These are phyloP conservation scores for Crotalaria pallida DNA, from an alignment of 306 rosid genomes.

Conservation along the genomic window DNA sequence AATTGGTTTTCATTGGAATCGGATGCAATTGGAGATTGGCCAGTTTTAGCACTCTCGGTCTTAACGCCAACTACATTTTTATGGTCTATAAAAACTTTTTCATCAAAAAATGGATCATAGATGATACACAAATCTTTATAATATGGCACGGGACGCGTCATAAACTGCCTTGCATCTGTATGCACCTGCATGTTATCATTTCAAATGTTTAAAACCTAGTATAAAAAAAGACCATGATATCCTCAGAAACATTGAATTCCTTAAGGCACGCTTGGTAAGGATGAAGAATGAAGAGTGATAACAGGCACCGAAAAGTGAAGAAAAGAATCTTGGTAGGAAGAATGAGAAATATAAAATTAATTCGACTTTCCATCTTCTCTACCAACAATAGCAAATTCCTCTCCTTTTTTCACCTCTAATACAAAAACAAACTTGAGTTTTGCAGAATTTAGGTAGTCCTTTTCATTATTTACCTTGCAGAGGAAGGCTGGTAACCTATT, in stretches of 20 bases:
- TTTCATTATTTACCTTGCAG: not conserved
- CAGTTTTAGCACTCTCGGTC: constrained; percentile 5
- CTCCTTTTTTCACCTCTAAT: not conserved
- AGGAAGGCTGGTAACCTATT: not conserved
- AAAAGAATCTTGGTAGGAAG: not conserved
- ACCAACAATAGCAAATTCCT: not conserved
- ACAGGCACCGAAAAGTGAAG: not conserved
- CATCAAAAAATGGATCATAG: constrained; percentile 47
- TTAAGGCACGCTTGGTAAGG: not conserved
- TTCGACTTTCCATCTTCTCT: not conserved
- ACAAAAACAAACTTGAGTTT: not conserved
- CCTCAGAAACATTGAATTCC: not conserved
- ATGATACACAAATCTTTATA: constrained; percentile 60
- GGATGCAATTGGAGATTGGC: constrained; percentile 40
- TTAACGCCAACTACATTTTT: constrained; percentile 30
- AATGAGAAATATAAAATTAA: not conserved
- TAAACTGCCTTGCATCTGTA: constrained; percentile 66
- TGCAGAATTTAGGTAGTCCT: not conserved
- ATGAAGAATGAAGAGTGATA: not conserved
- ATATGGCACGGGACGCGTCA: constrained; percentile 74
- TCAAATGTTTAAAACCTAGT: constrained; percentile 1
- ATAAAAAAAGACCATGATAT: constrained; percentile 2
- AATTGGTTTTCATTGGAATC: constrained; percentile 35
- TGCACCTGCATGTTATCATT: constrained; percentile 50
- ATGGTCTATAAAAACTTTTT: constrained; percentile 32